Percentiles rank a stretch among this genome's conserved stretches.
Evolutionary conservation across 768 basidiomycete species (phyloP).

Genomic region (Lyophyllum decastes): DNA sequence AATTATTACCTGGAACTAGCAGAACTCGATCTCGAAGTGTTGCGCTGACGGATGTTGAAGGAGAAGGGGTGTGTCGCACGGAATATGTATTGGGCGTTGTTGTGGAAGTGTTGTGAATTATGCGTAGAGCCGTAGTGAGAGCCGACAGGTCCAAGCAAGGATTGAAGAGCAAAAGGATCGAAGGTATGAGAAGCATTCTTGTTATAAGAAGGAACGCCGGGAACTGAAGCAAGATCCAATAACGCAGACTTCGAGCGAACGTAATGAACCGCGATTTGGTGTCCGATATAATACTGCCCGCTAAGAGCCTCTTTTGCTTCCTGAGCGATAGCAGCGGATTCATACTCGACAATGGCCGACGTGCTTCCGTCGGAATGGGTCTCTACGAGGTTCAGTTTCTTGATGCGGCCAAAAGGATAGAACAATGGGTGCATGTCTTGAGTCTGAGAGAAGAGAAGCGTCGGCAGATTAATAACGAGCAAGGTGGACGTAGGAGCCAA

Average conservation of each 20-base stretch:
- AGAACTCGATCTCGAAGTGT: slow-evolving; percentile 7
- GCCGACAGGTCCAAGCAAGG: slow-evolving; percentile 15
- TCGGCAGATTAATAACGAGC: slow-evolving; percentile 66
- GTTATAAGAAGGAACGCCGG: slow-evolving; percentile 10
- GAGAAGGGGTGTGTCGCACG: slow-evolving; percentile 18
- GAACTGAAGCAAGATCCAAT: slow-evolving; percentile 19
- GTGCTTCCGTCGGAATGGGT: slow-evolving; percentile 40
- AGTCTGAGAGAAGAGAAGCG: slow-evolving; percentile 63
- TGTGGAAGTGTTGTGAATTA: slow-evolving; percentile 14
- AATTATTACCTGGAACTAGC: slow-evolving; percentile 12
- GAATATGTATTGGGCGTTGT: slow-evolving; percentile 8
- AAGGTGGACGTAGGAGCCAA: slow-evolving; percentile 49
- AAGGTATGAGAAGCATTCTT: slow-evolving; percentile 14
- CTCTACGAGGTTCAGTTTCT: slow-evolving; percentile 57
- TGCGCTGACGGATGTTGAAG: slow-evolving; percentile 10
- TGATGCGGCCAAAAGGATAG: slow-evolving; percentile 70
- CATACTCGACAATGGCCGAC: slow-evolving; percentile 67
- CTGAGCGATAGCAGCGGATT: slow-evolving; percentile 50
- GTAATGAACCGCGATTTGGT: slow-evolving; percentile 35
- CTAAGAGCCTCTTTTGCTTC: slow-evolving; percentile 67
- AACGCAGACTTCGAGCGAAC: slow-evolving; percentile 26
- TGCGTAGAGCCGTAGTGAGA: slow-evolving; percentile 10
- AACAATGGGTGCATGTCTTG: slow-evolving; percentile 74
- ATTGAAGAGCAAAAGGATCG: slow-evolving; percentile 15
- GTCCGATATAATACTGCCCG: slow-evolving; percentile 61